Conservation (phyloP, 495 filamentous ascomycete genomes). For the Haplographium delicatum region DNA sequence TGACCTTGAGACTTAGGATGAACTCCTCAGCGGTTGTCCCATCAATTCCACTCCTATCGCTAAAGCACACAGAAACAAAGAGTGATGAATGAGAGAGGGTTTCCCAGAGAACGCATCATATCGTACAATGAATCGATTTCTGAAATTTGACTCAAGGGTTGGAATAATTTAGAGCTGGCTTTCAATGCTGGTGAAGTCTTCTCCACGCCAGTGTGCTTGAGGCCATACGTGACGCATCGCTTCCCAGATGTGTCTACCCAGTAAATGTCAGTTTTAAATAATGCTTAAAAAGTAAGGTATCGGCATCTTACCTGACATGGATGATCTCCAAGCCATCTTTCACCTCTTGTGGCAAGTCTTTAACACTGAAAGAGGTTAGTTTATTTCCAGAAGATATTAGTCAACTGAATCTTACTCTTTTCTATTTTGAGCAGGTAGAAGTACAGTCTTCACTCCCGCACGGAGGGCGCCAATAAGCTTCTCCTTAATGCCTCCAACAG, state of each 20-base stretch:
- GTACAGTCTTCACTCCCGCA: slow-evolving; percentile 90
- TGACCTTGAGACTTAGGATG: too few species aligned
- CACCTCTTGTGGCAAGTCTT: slow-evolving; percentile 88
- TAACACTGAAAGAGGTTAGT: slow-evolving; percentile 39
- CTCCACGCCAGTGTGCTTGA: slow-evolving; percentile 70
- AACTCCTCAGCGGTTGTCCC: too few species aligned
- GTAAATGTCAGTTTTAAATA: slow-evolving; percentile 12
- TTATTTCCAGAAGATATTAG: not conserved
- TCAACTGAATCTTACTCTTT: slow-evolving; percentile 57
- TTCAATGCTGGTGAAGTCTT: slow-evolving; percentile 56
- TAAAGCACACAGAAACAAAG: too few species aligned
- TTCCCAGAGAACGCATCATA: too few species aligned
- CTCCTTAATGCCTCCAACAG: slow-evolving; percentile 97
- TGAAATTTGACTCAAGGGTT: too few species aligned
- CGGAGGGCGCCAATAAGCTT: slow-evolving; percentile 93
- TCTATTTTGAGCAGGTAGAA: slow-evolving; percentile 81
- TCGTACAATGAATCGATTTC: too few species aligned
- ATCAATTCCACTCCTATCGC: too few species aligned
- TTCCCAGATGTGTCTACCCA: slow-evolving; percentile 82
- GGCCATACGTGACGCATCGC: slow-evolving; percentile 81
- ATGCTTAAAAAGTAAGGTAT: not conserved
- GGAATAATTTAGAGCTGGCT: slow-evolving; percentile 45
- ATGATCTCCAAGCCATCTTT: slow-evolving; percentile 82
- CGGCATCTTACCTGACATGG: slow-evolving; percentile 68
- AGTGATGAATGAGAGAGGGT: too few species aligned